Evolutionary conservation across 176 grass and related monocot genomes (phyloP), one percentile per base, ranked within the genome.

Genomic region (Calamus simplicifolius): DNA sequence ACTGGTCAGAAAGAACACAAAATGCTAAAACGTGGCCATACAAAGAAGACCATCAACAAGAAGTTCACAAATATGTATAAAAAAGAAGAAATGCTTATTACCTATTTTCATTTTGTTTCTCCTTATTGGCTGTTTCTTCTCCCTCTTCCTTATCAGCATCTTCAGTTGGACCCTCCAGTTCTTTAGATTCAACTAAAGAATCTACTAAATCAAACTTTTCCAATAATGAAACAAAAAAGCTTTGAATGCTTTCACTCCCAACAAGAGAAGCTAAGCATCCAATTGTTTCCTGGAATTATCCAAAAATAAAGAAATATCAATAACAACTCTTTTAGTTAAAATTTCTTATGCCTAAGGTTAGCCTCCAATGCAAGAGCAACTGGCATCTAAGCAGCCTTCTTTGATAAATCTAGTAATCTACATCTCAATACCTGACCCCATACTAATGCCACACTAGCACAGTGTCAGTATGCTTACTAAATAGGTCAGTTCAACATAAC

Each of bases 171-270:
- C 63, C 71, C 71, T 95, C 79, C 14, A 73, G 25, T 67, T 77
- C 86, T 27, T 70, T 70, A 66, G 79, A 53, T 49, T 75, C 72
- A 49, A 61, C 16, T 27, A 66, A 43, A 62, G 49, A 48, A 85
- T 85, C 81, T 77, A 73, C 62, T 53, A 86, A 75, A 76, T 76
- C 75, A 71, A 75, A 76, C 61, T 69, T 85, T 77, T 88, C 65
- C 52, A 90, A 61, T 64, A 90, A 71, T 65, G 92, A 90, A 70
- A 85, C 35, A 74, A 90, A 96, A 73, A 90, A 66, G 29, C 68
- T 83, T 69, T 51, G 51, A 43, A 88, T 79, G 75, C 79, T 79
- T 69, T 61, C 60, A 43, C 83, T 69, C 57, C 68, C 72, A 63
- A 77, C 73, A 76, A 90, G 65, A 29, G 67, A 85, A 80, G 80